phyloP scores from a whole-genome alignment of 495 filamentous ascomycete genomes.

The Aspergillus bertholletiae region DNA sequence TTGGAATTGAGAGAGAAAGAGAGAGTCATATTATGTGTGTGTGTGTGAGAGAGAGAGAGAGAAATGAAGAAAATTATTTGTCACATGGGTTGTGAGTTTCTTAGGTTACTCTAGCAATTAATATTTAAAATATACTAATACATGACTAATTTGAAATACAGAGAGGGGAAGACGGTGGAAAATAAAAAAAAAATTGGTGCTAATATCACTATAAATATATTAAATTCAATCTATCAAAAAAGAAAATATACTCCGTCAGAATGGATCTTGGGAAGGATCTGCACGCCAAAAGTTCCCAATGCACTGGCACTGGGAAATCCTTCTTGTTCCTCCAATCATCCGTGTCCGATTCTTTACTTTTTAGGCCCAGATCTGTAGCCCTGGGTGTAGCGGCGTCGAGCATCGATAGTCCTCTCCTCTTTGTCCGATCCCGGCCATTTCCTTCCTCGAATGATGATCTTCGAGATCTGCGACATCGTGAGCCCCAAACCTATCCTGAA shows the following conservation, averaged over 20 bases:
- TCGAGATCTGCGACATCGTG: not conserved
- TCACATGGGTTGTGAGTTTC: not conserved
- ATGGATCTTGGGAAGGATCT: slow-evolving; percentile 8
- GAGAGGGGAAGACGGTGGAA: not conserved
- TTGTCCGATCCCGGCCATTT: not conserved
- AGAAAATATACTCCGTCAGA: not conserved
- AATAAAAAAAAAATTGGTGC: not conserved
- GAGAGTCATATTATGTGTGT: not conserved
- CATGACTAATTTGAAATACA: not conserved
- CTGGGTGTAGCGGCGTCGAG: not conserved
- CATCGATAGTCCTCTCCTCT: not conserved
- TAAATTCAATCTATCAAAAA: not conserved
- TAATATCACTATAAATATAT: not conserved
- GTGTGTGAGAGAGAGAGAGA: not conserved
- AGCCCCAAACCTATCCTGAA: not conserved
- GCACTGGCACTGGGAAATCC: slow-evolving; percentile 7
- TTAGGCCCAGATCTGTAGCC: not conserved
- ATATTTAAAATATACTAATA: not conserved
- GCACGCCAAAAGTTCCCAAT: slow-evolving; percentile 12
- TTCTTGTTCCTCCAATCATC: slow-evolving; percentile 3
- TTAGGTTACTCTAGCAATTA: not conserved
- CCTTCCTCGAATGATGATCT: not conserved
- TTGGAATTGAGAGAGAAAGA: not conserved
- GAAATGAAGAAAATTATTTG: not conserved
- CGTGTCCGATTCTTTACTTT: not conserved